Conservation (phyloP, 345 rosid species). For the Viola odorata region DNA sequence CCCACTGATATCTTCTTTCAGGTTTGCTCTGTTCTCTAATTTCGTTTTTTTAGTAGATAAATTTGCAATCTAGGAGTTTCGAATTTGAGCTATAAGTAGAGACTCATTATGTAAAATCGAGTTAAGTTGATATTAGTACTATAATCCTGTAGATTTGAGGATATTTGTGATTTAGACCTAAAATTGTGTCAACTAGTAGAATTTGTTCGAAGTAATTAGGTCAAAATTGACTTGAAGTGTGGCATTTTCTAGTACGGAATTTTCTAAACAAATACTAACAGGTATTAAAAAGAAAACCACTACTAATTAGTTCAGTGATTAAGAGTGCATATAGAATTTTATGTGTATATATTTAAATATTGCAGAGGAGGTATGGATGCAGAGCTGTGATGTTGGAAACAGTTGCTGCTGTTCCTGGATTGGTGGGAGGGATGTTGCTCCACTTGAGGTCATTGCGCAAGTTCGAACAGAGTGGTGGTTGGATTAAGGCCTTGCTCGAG, state of each 20-base stretch:
- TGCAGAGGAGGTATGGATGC: conserved; percentile 73
- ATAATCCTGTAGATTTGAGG: neutral
- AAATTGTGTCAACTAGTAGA: neutral
- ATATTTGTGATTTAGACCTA: too few relatives aligned
- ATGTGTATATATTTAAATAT: neutral
- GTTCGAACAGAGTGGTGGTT: conserved; percentile 79
- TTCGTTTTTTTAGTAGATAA: too few relatives aligned
- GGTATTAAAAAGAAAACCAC: neutral
- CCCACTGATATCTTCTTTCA: conserved; percentile 76
- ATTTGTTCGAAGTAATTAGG: neutral
- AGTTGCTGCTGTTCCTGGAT: conserved; percentile 80
- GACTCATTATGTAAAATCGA: neutral
- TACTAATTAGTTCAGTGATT: neutral
- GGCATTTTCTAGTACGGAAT: neutral
- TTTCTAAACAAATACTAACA: too few relatives aligned
- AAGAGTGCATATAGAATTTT: neutral
- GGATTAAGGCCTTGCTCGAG: conserved; percentile 81
- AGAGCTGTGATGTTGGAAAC: conserved; percentile 93
- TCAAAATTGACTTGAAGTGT: neutral
- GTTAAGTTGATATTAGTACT: neutral
- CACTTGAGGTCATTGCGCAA: conserved; percentile 65
- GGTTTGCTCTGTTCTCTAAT: conserved; percentile 25
- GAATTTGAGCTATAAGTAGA: neutral
- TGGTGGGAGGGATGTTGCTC: conserved; percentile 86
- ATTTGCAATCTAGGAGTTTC: neutral